Conservation (phyloP, 2,329 filamentous ascomycete species). For the Aspergillus ustus region DNA sequence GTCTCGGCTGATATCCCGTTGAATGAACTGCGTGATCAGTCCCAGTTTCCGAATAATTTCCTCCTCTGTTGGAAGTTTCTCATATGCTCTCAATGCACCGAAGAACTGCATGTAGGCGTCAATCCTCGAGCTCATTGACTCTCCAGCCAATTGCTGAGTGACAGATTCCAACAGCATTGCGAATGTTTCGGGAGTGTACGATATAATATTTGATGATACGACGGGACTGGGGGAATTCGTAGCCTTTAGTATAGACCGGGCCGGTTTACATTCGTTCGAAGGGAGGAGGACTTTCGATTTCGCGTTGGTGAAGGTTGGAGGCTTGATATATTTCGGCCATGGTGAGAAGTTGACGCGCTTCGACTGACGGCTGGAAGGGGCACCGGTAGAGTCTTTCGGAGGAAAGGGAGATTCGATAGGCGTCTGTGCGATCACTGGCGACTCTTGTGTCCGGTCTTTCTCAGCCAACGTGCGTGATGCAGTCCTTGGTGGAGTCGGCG, state of each 20-base stretch:
- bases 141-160: constrained; percentile 76
- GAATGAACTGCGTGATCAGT: constrained; percentile 78
- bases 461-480: constrained; percentile 35
- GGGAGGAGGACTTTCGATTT: constrained; percentile 52
- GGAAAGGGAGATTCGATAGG: constrained; percentile 52
- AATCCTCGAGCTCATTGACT: constrained; percentile 71
- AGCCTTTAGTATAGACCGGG: constrained; percentile 83
- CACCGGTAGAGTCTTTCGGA: constrained; percentile 40
- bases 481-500: constrained; percentile 60
- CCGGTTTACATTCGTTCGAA: constrained; percentile 57
- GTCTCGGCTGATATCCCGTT: constrained; percentile 75
- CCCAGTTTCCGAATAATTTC: constrained; percentile 76
- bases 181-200: constrained; percentile 63
- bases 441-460: constrained; percentile 45
- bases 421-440: constrained; percentile 37
- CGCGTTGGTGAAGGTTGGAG: constrained; percentile 40
- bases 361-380: constrained; percentile 41
- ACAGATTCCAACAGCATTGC: constrained; percentile 84
- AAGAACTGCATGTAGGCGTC: constrained; percentile 87
- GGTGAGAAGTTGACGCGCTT: constrained; percentile 69
- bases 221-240: constrained; percentile 47
- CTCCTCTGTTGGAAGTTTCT: constrained; percentile 76
- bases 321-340: constrained; percentile 59
- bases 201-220: constrained; percentile 50
- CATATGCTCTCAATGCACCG: constrained; percentile 76